These are phyloP conservation scores for Pugionium dolabratum DNA, from an alignment of 345 rosid species.

Conservation along the genomic window DNA sequence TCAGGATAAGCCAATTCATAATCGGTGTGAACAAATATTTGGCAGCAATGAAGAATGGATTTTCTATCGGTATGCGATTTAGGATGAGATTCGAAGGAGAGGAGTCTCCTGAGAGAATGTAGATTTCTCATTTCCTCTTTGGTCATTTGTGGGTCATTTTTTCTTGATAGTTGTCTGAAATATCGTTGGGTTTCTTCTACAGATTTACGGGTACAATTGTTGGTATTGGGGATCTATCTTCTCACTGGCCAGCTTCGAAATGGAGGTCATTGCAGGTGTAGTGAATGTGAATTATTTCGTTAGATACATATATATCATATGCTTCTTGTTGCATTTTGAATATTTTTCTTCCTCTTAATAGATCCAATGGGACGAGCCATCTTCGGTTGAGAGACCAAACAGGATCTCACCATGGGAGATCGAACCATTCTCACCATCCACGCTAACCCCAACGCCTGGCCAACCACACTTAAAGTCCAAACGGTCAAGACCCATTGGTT, in stretches of 20 bases:
- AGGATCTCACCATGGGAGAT: slow-evolving; percentile 87
- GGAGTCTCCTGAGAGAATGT: slow-evolving; percentile 73
- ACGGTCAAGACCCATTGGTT: slow-evolving; percentile 54
- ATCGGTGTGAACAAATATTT: slow-evolving; percentile 60
- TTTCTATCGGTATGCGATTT: slow-evolving; percentile 63
- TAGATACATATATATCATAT: slow-evolving; percentile 7
- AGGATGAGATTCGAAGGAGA: slow-evolving; percentile 87
- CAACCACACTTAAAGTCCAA: slow-evolving; percentile 57
- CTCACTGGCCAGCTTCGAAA: slow-evolving; percentile 64
- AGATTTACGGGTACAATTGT: slow-evolving; percentile 74
- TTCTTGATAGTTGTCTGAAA: slow-evolving; percentile 3
- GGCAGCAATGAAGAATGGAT: slow-evolving; percentile 49
- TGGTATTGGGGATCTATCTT: slow-evolving; percentile 62
- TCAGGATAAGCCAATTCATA: slow-evolving; percentile 71
- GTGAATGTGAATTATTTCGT: slow-evolving; percentile 16
- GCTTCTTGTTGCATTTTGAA: slow-evolving; percentile 6
- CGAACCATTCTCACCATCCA: slow-evolving; percentile 56
- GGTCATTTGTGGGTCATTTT: neutral
- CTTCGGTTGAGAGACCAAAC: slow-evolving; percentile 65
- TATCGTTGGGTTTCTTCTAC: slow-evolving; percentile 16
- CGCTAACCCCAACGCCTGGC: slow-evolving; percentile 37
- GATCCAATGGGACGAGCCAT: slow-evolving; percentile 86
- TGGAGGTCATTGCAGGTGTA: slow-evolving; percentile 83
- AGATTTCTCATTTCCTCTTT: neutral
- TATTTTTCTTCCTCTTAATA: slow-evolving; percentile 29